Base-by-base conservation (phyloP, 208 protist species). In the Acanthamoeba sp. region DNA sequence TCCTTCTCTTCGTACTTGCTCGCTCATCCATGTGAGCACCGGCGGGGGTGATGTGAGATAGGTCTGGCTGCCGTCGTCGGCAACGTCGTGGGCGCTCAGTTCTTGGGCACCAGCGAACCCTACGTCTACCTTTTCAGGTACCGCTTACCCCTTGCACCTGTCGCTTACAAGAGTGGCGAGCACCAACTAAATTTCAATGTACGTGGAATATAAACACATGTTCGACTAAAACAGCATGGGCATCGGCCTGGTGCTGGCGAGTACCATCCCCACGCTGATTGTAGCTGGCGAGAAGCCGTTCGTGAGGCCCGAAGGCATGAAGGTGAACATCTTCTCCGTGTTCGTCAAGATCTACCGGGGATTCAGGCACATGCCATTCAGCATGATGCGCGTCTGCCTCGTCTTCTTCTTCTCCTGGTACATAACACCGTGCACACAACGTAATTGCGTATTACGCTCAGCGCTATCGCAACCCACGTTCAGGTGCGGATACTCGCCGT, bases 351-450 rank as follows among this genome's bases (percentile, higher is more conserved):
- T 96, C 92, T 78, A 57, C 42, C 18, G 29, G 29, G 95, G 55
- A 50, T 96, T 96, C 50, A 32, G 10, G 40, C 59, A 85, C 1
- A 96, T 96, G 84, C 45, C 94, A 36, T 76, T 64, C 40, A 40
- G 90, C n/a, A 91, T 97, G 82, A 88, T 95, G 57, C 71, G 95
- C 7, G 95, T 96, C 22, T 82, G 45, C 40, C 14, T 97, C 24
- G 95, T 97, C 36, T 96, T 97, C 80, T 97, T 97, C 55, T 29
- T 97, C 55, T 85, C 52, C 32, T 97, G 95, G 96, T 94, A 29
- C 64, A 22, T 80, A n/a, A 27, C 24, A 29, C 57, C 57, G 22
- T 24, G 7, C 57, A 64, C 16, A 6, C 6, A 6, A 16, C 48
- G 48, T 6, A 20, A 20, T 20, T 55, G 48, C 48, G 48, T 55